Percentiles rank a stretch among this genome's conserved stretches.
phyloP scores from a whole-genome alignment of 805 yeast species.

The Kuraishia cidri region DNA sequence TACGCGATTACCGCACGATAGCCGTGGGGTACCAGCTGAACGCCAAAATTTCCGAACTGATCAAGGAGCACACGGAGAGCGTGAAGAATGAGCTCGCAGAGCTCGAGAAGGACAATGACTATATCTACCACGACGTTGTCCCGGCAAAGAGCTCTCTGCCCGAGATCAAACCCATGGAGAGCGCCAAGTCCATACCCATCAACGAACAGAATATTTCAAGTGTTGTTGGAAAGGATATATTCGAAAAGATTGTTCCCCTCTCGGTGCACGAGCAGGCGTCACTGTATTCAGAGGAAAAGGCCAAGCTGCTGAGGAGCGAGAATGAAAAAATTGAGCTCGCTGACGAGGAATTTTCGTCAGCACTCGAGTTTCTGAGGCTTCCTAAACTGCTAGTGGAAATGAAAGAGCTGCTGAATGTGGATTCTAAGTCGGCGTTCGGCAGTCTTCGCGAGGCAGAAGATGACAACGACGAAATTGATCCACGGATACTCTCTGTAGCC shows the following conservation, averaged over 20 bases:
- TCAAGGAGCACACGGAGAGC: slow-evolving; percentile 10
- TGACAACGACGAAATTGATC: slow-evolving; percentile 23
- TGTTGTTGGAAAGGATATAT: slow-evolving; percentile 45
- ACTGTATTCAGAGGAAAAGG: slow-evolving; percentile 83
- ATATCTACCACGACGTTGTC: slow-evolving; percentile 71
- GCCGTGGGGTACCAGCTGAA: slow-evolving; percentile 12
- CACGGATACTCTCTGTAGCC: slow-evolving; percentile 28
- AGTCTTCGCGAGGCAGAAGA: slow-evolving; percentile 8
- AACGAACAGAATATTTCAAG: slow-evolving; percentile 38
- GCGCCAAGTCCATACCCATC: slow-evolving; percentile 51
- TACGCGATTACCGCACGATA: slow-evolving; percentile 12
- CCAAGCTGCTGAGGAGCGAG: slow-evolving; percentile 63
- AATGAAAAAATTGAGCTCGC: slow-evolving; percentile 71
- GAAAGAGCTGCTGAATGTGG: slow-evolving; percentile 20
- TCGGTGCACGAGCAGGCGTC: slow-evolving; percentile 83
- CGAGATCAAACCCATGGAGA: slow-evolving; percentile 60
- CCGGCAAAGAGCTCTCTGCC: slow-evolving; percentile 57
- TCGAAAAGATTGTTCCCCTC: slow-evolving; percentile 76
- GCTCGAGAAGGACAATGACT: slow-evolving; percentile 78
- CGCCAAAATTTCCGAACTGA: slow-evolving; percentile 19
- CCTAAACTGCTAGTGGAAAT: slow-evolving; percentile 58
- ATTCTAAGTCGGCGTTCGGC: neutral
- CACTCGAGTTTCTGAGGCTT: slow-evolving; percentile 70
- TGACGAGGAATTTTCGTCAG: slow-evolving; percentile 69
- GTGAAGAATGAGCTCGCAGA: slow-evolving; percentile 19